Conservation (phyloP, 768 basidiomycete genomes). For the Lenzites betulinus region DNA sequence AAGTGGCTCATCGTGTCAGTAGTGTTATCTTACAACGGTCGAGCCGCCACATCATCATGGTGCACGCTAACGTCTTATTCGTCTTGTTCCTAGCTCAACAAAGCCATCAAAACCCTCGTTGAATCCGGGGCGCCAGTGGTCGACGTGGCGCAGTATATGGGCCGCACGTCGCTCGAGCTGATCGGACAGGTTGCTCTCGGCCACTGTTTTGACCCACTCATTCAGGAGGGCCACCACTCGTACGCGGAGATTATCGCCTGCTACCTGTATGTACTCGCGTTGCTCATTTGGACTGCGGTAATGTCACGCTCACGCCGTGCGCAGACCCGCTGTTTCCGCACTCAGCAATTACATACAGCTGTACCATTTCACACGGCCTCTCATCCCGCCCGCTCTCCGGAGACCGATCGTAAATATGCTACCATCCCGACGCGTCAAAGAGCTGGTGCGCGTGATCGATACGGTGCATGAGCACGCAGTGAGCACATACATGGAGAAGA, state of each 20-base stretch:
- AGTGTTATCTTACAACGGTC: too few relatives aligned
- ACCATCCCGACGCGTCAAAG: slow-evolving; percentile 37
- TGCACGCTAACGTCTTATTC: too few relatives aligned
- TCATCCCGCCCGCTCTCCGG: slow-evolving; percentile 32
- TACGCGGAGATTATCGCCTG: slow-evolving; percentile 29
- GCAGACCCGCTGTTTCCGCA: neutral
- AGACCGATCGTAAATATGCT: slow-evolving; percentile 36
- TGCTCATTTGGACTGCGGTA: neutral
- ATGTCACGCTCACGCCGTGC: neutral
- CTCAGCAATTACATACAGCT: slow-evolving; percentile 1
- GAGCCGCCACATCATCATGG: neutral
- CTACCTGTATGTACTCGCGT: slow-evolving; percentile 11
- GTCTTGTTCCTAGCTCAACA: slow-evolving; percentile 14
- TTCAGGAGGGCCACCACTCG: slow-evolving; percentile 10
- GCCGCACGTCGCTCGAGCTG: slow-evolving; percentile 27
- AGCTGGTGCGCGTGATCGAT: slow-evolving; percentile 37
- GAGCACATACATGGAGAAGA: slow-evolving; percentile 41
- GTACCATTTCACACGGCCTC: slow-evolving; percentile 3
- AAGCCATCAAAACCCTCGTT: slow-evolving; percentile 13
- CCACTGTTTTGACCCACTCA: slow-evolving; percentile 28
- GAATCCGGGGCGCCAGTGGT: slow-evolving; percentile 9
- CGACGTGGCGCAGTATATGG: slow-evolving; percentile 25
- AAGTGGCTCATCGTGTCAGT: slow-evolving; percentile 9
- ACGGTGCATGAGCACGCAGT: slow-evolving; percentile 37
- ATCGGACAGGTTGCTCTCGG: slow-evolving; percentile 28